phyloP scores from a whole-genome alignment of 352 stramenopile genomes.

The Globisporangium carolinianum region DNA sequence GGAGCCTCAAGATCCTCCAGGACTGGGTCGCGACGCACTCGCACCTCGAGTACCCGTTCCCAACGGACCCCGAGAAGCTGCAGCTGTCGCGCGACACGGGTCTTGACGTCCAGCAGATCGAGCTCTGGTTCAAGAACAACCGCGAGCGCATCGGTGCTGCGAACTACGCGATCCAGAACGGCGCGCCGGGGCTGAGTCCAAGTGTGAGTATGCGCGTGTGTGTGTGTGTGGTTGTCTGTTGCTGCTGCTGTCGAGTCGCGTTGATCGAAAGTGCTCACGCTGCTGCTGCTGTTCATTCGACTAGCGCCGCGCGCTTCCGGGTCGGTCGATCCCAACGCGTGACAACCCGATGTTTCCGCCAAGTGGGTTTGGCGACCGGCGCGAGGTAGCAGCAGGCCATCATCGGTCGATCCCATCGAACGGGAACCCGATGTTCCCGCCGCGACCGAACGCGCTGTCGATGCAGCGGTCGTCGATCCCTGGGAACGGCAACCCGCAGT shows the following conservation, averaged over 20 bases:
- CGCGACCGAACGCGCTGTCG: constrained; percentile 24
- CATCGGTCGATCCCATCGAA: constrained; percentile 54
- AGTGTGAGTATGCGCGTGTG: constrained; percentile 9
- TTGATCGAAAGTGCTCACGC: constrained; percentile 1
- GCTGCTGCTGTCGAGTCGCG: no score
- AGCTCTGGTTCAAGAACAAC: constrained; percentile 81
- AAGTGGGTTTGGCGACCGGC: constrained; percentile 26
- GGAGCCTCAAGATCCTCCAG: constrained; percentile 68
- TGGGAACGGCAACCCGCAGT: constrained; percentile 40
- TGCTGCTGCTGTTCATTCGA: constrained; percentile 1
- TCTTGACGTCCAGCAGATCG: constrained; percentile 72
- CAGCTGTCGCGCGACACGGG: constrained; percentile 70
- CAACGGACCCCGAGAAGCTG: constrained; percentile 58
- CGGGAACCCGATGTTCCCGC: constrained; percentile 68
- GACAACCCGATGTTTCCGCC: constrained; percentile 55
- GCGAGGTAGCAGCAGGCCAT: constrained; percentile 2
- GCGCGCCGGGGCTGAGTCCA: constrained; percentile 14
- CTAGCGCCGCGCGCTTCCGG: constrained; percentile 20
- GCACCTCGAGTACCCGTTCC: constrained; percentile 59
- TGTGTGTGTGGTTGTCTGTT: neutral
- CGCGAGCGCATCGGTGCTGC: constrained; percentile 42
- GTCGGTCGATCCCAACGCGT: constrained; percentile 47
- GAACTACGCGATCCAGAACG: constrained; percentile 20
- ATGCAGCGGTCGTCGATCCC: constrained; percentile 47
- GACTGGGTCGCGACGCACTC: constrained; percentile 65